Evolutionary conservation across 805 yeast species (phyloP).

Genomic region (Cyberlindnera petersonii): DNA sequence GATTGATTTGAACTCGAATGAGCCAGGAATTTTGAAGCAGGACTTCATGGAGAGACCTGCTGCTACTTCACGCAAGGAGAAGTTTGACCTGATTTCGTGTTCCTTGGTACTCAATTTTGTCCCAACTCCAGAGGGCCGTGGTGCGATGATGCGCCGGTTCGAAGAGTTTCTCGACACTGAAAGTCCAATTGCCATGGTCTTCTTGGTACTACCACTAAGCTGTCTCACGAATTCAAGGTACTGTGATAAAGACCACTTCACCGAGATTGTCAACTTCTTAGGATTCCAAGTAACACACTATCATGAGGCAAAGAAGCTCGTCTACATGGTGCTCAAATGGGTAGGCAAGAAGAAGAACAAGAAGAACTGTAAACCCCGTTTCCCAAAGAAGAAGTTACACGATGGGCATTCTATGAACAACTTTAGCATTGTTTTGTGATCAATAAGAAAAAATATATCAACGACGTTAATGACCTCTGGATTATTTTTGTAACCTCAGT

Average conservation of each 20-base stretch:
- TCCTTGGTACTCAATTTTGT: constrained; percentile 89
- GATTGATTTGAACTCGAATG: constrained; percentile 80
- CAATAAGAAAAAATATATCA: too few relatives aligned
- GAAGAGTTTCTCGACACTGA: constrained; percentile 46
- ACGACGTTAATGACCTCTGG: too few relatives aligned
- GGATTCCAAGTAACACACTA: constrained; percentile 51
- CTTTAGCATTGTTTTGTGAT: constrained; percentile 50
- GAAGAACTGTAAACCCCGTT: too few relatives aligned
- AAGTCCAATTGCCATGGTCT: constrained; percentile 38
- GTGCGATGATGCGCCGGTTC: constrained; percentile 69
- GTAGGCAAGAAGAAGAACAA: constrained; percentile 24
- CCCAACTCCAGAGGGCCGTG: constrained; percentile 64
- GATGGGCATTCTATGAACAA: constrained; percentile 65
- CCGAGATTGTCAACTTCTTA: constrained; percentile 47
- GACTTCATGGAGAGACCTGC: constrained; percentile 78
- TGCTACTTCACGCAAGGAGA: constrained; percentile 44
- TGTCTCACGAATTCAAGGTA: constrained; percentile 83
- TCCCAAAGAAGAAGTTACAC: constrained; percentile 45
- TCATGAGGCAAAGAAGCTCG: constrained; percentile 66
- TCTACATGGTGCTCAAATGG: constrained; percentile 66
- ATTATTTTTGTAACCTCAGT: too few relatives aligned
- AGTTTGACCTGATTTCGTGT: constrained; percentile 69
- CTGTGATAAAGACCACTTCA: constrained; percentile 43
- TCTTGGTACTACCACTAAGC: constrained; percentile 85
- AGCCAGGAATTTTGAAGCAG: constrained; percentile 65